These are phyloP conservation scores for Pugionium cornutum DNA, from an alignment of 345 rosid genomes.

Conservation along the genomic window DNA sequence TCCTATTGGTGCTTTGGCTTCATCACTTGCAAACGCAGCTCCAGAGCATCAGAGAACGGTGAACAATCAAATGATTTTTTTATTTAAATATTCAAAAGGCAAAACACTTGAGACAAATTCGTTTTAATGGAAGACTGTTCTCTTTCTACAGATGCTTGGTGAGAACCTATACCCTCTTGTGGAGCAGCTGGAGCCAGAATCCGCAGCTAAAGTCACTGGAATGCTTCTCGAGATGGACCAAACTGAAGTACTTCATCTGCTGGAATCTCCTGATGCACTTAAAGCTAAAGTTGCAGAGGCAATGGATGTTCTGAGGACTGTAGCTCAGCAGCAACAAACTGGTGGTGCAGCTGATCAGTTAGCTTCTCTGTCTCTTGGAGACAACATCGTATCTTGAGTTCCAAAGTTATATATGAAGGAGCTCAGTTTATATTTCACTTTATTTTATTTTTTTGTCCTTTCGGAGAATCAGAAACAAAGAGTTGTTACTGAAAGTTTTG, in stretches of 20 bases:
- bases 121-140: background rate
- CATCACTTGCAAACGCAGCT: slow-evolving; percentile 83
- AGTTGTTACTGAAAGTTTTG: slow-evolving; percentile 26
- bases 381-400: slow-evolving; percentile 51
- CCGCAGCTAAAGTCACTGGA: slow-evolving; percentile 57
- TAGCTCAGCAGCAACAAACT: slow-evolving; percentile 49
- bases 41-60: slow-evolving; percentile 94
- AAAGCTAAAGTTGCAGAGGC: slow-evolving; percentile 62
- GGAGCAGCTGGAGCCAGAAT: slow-evolving; percentile 57
- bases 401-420: slow-evolving; percentile 17
- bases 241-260: slow-evolving; percentile 61
- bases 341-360: slow-evolving; percentile 58
- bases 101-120: background rate
- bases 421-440: slow-evolving; percentile 19
- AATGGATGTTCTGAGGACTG: slow-evolving; percentile 50
- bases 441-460: background rate
- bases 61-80: slow-evolving; percentile 1
- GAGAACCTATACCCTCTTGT: slow-evolving; percentile 64
- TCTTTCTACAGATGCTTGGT: slow-evolving; percentile 49
- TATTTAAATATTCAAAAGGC: background rate
- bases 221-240: slow-evolving; percentile 70
- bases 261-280: slow-evolving; percentile 64
- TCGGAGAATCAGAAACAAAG: slow-evolving; percentile 3
- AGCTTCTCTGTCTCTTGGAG: slow-evolving; percentile 56
- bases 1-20: slow-evolving; percentile 83